Evolutionary conservation across 2,329 filamentous ascomycete genomes (phyloP), one percentile per base, ranked within the genome.

Genomic region (Coniella vitis): DNA sequence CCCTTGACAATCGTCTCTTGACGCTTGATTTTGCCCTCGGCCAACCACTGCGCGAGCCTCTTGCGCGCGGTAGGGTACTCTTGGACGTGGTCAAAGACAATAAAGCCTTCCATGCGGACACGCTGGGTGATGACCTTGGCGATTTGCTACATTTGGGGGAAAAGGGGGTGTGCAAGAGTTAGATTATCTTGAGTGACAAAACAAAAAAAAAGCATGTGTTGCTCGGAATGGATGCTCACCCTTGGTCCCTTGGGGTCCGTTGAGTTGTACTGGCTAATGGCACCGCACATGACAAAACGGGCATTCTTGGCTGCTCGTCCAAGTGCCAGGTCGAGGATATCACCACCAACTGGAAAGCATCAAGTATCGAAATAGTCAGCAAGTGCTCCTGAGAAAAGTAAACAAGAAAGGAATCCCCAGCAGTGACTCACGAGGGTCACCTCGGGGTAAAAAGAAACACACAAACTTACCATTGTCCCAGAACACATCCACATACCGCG

Each of bases 1-100:
- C 85, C 85, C 57, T 76, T 76, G 51, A 89, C 65, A 49, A 90
- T 76, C 2, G 82, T 83, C 66, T 89, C 84, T 61, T 83, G 81
- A 48, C 81, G 69, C 74, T 86, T 81, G 53, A 90, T 65, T 68
- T 83, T 87, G 47, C 86, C 86, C 61, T 87, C 80, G 1, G 69
- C 68, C 14, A 88, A 62, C 85, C 86, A 90, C 55, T 77, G 65
- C 1, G 74, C 74, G 8, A 90, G 69, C 56, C 88, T 73, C 60
- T 75, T 69, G 55, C 76, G 66, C 1, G 83, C 86, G 37, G 67
- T 62, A 0, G 72, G 61, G 60, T 76, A 86, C 59, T 83, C 72
- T 46, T 75, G 68, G 4, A 63, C 65, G 60, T 75, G 87, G 63
- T 90, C 86, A 47, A 86, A 78, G 41, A 88, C 77, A 54, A 90